A percentile compares a stretch with the other conserved stretches of the same genome.
Evolutionary conservation across 768 basidiomycete species (phyloP).

Genomic region (Russula sp.): DNA sequence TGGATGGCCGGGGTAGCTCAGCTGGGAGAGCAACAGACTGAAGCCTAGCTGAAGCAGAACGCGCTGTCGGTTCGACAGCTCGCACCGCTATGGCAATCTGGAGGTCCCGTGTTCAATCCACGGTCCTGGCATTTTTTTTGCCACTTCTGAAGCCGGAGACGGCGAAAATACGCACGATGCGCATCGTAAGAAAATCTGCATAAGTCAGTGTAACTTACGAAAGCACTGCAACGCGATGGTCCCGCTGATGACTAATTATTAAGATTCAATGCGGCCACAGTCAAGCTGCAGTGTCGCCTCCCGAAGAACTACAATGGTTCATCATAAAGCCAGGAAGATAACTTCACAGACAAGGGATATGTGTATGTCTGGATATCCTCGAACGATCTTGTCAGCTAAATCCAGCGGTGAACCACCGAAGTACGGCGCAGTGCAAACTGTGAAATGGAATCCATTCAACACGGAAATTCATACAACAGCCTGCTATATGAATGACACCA

Average conservation of each 20-base stretch:
- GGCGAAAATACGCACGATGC: background rate
- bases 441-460: constrained; percentile 24
- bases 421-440: background rate
- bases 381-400: background rate
- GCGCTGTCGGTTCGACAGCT: no score
- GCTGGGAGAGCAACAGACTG: constrained; percentile 38
- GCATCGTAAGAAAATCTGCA: no score
- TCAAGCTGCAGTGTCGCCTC: background rate
- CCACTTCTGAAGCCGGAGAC: constrained; percentile 3
- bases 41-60: no score
- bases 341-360: background rate
- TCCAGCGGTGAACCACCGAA: background rate
- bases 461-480: constrained; percentile 10
- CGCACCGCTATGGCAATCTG: constrained; percentile 42
- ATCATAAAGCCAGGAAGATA: no score
- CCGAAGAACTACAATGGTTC: background rate
- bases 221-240: no score
- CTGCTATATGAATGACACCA: constrained; percentile 2
- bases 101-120: constrained; percentile 80
- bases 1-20: constrained; percentile 34
- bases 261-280: background rate
- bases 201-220: no score
- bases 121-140: constrained; percentile 59
- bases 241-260: background rate
- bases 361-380: background rate